Base-by-base conservation (phyloP, 2,329 filamentous ascomycete species). In the Hirsutella rhossiliensis region DNA sequence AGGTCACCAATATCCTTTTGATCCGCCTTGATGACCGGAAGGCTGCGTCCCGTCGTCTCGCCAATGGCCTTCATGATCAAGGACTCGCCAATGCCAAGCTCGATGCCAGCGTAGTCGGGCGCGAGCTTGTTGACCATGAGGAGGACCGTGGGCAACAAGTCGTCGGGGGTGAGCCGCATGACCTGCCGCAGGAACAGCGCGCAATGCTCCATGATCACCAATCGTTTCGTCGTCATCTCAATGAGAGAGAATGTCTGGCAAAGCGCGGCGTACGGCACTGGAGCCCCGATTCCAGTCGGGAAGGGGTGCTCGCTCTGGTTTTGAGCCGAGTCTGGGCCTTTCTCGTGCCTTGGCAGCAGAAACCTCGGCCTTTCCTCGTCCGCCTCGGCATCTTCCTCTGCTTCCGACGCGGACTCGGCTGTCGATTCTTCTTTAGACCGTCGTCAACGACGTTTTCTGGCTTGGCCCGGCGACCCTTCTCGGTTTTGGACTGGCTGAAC, bases 51-150 rank as follows among this genome's bases (percentile, higher is more conserved):
- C 0, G 92, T 98, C 28, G 82, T 84, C 66, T 97, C 90, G 11
- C 90, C 90, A 56, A 98, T 94, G 5, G 92, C 87, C 62, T 97
- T 98, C 89, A 97, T 97, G 56, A 98, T 96, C 27, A 98, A 66
- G 1, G 90, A 97, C 65, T 98, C 92, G 45, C 92, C 92, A 54
- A 98, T 98, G n/a, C 92, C 92, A 28, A 98, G 74, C 64, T 98
- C 92, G 49, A 98, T 89, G 18, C 92, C 92, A 38, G 89, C 84
- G 61, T 96, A 98, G 58, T 98, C 92, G 3, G 92, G 90, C 3
- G 92, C 92, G 23, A 98, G 78, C 62, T 97, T 97, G 66, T 96
- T 96, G 62, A 95, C 86, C 92, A 98, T 97, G 28, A 98, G 77
- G 49, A 95, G 73, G 20, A 97, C 82, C 0, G 87, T 95, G 0